phyloP scores from a whole-genome alignment of 2,329 filamentous ascomycete genomes.

The Dothideomycetidae sp. region DNA sequence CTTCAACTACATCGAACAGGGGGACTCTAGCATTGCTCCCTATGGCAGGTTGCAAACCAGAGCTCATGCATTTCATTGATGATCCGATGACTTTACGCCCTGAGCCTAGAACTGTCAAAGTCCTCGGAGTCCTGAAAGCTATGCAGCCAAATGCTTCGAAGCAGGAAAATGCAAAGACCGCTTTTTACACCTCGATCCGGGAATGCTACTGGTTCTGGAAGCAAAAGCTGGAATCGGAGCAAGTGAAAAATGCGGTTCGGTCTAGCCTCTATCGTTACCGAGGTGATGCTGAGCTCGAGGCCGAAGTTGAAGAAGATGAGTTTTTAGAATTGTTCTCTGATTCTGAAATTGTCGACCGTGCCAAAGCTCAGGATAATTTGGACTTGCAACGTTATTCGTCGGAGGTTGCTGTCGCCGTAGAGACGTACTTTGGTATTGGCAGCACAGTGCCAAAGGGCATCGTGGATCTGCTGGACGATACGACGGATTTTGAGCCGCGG shows the following conservation, averaged over 20 bases:
- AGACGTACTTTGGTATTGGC: conserved; percentile 11
- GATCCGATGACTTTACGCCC: too few relatives aligned
- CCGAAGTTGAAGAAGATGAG: conserved; percentile 59
- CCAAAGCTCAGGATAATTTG: not conserved
- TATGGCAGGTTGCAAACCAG: too few relatives aligned
- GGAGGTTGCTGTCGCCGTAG: conserved; percentile 15
- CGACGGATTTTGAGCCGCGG: not conserved
- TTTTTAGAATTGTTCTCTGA: conserved; percentile 71
- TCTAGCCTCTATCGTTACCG: conserved; percentile 72
- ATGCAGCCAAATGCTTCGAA: conserved; percentile 29
- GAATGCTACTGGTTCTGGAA: conserved; percentile 55
- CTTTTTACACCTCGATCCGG: too few relatives aligned
- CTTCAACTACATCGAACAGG: too few relatives aligned
- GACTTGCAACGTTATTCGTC: conserved; percentile 16
- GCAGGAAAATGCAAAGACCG: too few relatives aligned
- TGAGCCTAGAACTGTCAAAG: conserved; percentile 6
- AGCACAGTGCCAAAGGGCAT: conserved; percentile 9
- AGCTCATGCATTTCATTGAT: too few relatives aligned
- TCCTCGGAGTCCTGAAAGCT: conserved; percentile 3
- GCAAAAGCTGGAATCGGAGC: conserved; percentile 59
- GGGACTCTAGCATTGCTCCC: conserved; percentile 6
- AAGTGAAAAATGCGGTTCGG: conserved; percentile 57
- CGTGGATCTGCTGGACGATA: conserved; percentile 13
- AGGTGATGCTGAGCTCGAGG: conserved; percentile 61
- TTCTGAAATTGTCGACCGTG: conserved; percentile 41